Conservation (phyloP, 116 monocot genomes). For the Zostera marina region DNA sequence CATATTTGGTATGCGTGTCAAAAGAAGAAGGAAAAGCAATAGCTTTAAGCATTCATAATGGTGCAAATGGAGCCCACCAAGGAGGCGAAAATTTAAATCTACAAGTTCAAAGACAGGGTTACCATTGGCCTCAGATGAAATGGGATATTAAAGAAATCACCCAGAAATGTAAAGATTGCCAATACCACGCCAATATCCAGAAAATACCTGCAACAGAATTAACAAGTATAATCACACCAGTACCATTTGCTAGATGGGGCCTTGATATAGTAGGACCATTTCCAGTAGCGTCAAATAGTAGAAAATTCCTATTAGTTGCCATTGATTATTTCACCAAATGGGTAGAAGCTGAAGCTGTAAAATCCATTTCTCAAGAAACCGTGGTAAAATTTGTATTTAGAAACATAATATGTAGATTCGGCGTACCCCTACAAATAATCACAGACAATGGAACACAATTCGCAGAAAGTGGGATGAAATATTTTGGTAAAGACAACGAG, state of each 20-base stretch:
- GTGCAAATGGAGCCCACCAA: no score
- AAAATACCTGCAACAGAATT: no score
- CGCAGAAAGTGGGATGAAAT: background rate
- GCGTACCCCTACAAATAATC: background rate
- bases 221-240: background rate
- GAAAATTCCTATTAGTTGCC: background rate
- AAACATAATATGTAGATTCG: background rate
- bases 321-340: background rate
- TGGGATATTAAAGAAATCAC: no score
- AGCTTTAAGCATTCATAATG: no score
- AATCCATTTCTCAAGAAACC: background rate
- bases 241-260: background rate
- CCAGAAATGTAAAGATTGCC: no score
- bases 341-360: background rate
- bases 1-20: no score
- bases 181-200: no score
- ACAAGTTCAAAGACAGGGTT: no score
- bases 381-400: background rate
- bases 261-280: background rate
- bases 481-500: no score
- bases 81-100: no score
- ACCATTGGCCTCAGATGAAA: no score
- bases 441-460: background rate
- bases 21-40: no score
- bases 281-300: background rate